These are phyloP conservation scores for Butyriboletus loyo DNA, from an alignment of 768 basidiomycete genomes.

Conservation along the genomic window DNA sequence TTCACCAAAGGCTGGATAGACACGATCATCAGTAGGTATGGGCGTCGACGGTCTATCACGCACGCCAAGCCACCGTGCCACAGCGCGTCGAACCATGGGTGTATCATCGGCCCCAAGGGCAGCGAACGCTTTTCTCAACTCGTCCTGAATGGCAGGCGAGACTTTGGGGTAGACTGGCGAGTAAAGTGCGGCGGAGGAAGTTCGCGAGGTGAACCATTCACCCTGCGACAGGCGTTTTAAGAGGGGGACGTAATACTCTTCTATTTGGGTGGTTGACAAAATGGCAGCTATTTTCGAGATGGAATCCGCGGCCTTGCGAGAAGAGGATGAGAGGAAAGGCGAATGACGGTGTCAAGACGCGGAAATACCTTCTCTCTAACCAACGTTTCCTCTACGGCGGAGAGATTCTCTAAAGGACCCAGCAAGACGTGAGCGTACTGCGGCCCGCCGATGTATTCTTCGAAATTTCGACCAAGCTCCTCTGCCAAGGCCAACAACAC, in stretches of 20 bases:
- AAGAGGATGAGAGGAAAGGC: conserved; percentile 3
- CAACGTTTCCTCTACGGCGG: conserved; percentile 95
- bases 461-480: conserved; percentile 87
- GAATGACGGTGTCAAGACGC: neutral
- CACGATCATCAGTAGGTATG: conserved; percentile 8
- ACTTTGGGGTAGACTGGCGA: conserved; percentile 86
- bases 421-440: conserved; percentile 84
- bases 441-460: conserved; percentile 91
- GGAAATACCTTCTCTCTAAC: conserved; percentile 89
- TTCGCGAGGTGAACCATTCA: conserved; percentile 99
- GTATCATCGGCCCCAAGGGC: conserved; percentile 90
- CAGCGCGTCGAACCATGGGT: conserved; percentile 96
- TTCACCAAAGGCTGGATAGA: conserved; percentile 66
- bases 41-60: conserved; percentile 32
- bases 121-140: conserved; percentile 81
- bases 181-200: conserved; percentile 92
- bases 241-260: conserved; percentile 89
- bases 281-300: conserved; percentile 85
- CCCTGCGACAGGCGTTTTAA: conserved; percentile 85
- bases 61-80: conserved; percentile 95
- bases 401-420: conserved; percentile 91
- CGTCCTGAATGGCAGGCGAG: conserved; percentile 71
- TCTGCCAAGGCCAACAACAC: conserved; percentile 94
- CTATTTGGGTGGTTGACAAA: conserved; percentile 75
- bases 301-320: conserved; percentile 84